phyloP scores from a whole-genome alignment of 305 asterid genomes.

The Nicotiana rustica region DNA sequence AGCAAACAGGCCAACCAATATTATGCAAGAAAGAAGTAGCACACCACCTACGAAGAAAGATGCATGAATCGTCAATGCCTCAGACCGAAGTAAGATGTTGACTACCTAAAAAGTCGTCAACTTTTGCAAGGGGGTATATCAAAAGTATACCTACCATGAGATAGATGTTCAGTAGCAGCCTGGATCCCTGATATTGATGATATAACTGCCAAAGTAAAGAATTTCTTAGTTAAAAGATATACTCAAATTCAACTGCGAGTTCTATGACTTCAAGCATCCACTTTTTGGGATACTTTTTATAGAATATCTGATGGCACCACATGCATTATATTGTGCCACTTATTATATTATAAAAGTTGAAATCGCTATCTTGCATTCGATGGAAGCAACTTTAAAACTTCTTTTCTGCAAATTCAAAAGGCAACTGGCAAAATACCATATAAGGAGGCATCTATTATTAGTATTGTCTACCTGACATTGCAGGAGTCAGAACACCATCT shows the following conservation, averaged over 20 bases:
- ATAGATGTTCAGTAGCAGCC: constrained; percentile 33
- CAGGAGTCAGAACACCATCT: constrained; percentile 95
- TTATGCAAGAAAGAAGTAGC: constrained; percentile 67
- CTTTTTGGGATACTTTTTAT: not conserved
- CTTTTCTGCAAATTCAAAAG: constrained; percentile 23
- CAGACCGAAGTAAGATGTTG: constrained; percentile 10
- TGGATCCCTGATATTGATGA: constrained; percentile 40
- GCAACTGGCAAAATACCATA: constrained; percentile 26
- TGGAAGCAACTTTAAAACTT: not conserved
- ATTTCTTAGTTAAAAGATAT: constrained; percentile 25
- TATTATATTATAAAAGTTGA: constrained; percentile 25
- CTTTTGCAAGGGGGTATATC: constrained; percentile 11
- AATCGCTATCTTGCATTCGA: not conserved
- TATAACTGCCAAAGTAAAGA: constrained; percentile 37
- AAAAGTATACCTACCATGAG: constrained; percentile 34
- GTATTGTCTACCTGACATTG: constrained; percentile 78
- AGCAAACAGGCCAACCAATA: constrained; percentile 94
- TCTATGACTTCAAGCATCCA: constrained; percentile 27
- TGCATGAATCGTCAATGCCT: constrained; percentile 27
- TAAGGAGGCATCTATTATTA: constrained; percentile 26
- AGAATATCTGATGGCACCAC: constrained; percentile 20
- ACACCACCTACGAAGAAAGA: constrained; percentile 61
- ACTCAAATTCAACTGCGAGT: constrained; percentile 14
- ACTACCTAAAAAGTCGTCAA: constrained; percentile 12
- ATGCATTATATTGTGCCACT: not conserved